These are phyloP conservation scores for Fusarium sublunatum DNA, from an alignment of 2,329 filamentous ascomycete species.

Conservation along the genomic window DNA sequence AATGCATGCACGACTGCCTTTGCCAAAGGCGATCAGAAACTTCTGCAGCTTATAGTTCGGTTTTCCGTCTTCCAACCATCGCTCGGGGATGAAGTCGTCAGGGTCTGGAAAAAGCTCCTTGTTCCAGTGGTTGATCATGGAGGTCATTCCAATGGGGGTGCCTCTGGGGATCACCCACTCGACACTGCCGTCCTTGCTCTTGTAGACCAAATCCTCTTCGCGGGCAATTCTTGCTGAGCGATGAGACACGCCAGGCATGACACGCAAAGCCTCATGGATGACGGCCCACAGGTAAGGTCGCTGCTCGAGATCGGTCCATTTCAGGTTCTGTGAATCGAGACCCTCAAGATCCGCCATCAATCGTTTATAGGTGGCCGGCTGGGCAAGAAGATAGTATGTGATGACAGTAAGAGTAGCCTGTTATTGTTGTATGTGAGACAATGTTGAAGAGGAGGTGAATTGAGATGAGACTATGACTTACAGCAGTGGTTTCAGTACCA, in stretches of 20 bases:
- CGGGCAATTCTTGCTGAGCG: constrained; percentile 41
- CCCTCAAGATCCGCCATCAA: constrained; percentile 47
- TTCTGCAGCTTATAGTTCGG: constrained; percentile 44
- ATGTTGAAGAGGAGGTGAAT: fast-evolving
- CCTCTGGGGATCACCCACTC: constrained; percentile 46
- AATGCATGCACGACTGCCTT: constrained; percentile 39
- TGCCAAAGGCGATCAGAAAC: constrained; percentile 35
- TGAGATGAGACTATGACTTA: constrained; percentile 20
- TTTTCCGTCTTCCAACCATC: constrained; percentile 43
- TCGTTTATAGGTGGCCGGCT: constrained; percentile 47
- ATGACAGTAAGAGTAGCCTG: constrained; percentile 49
- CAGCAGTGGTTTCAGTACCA: constrained; percentile 54
- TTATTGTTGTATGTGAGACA: fast-evolving
- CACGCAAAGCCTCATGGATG: constrained; percentile 52
- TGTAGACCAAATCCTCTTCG: constrained; percentile 46
- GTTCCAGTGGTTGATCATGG: constrained; percentile 49
- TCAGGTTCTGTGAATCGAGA: constrained; percentile 44
- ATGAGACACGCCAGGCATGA: constrained; percentile 48
- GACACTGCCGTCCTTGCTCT: constrained; percentile 29
- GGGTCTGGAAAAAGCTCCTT: constrained; percentile 49
- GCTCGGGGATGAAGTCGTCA: constrained; percentile 50
- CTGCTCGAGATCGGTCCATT: constrained; percentile 50
- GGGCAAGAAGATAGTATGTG: constrained; percentile 51
- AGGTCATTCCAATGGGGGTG: constrained; percentile 50
- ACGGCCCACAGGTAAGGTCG: constrained; percentile 54